These are phyloP conservation scores for Elasticomyces elasticus DNA, from an alignment of 495 filamentous ascomycete genomes.

Conservation along the genomic window DNA sequence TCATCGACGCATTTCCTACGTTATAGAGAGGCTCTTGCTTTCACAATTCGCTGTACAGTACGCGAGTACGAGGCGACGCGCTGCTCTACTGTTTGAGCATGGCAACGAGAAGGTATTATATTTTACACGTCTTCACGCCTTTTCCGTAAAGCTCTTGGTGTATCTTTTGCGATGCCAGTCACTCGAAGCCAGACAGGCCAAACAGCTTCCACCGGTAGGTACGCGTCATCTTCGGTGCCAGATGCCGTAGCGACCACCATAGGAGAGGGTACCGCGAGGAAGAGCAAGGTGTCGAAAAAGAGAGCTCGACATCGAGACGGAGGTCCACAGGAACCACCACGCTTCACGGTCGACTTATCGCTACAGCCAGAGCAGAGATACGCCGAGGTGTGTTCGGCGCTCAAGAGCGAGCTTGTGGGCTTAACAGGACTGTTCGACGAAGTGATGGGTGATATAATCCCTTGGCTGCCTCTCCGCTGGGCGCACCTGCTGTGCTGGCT, in stretches of 20 bases:
- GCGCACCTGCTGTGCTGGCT: slow-evolving; percentile 36
- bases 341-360: slow-evolving; percentile 45
- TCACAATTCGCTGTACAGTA: no score
- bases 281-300: background rate
- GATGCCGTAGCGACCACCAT: no score
- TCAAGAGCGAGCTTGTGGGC: slow-evolving; percentile 34
- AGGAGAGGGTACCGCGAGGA: no score
- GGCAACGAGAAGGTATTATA: background rate
- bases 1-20: no score
- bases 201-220: background rate
- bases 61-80: no score
- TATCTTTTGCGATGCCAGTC: background rate
- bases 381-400: slow-evolving; percentile 37
- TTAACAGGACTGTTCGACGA: slow-evolving; percentile 44
- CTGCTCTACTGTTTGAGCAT: no score
- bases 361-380: slow-evolving; percentile 48
- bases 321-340: slow-evolving; percentile 2
- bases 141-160: no score
- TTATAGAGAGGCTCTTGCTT: no score
- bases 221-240: no score
- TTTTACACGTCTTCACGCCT: background rate
- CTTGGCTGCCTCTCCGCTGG: slow-evolving; percentile 9
- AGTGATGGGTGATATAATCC: slow-evolving; percentile 19
- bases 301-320: background rate
- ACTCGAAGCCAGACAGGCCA: background rate